Evolutionary conservation across 441 rosid genomes (phyloP), one percentile per base, ranked within the genome.

Genomic region (Euphorbia celastroides): DNA sequence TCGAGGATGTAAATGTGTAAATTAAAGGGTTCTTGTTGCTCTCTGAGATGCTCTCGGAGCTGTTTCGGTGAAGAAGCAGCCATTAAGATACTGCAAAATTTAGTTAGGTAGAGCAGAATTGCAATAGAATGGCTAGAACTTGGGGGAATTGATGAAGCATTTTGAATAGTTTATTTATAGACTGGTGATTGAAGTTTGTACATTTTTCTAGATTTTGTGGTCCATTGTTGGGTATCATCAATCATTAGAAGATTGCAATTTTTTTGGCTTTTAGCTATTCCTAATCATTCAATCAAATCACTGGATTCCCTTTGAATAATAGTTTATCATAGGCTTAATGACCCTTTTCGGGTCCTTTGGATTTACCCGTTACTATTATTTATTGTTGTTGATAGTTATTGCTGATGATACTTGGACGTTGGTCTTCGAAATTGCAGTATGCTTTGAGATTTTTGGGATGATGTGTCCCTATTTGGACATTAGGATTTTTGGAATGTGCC

Each of bases 31-130:
- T 81, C 73, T 51, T 76, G 79, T 46, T 72, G 62, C 72, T 72
- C 76, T 52, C 62, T 75, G 34, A 78, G 82, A 76, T 77, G 78
- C 63, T 81, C 73, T 62, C 68, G 32, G 17, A 77, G 75, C 70
- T 56, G 68, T 64, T 76, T 77, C 8, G 73, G 31, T 16, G 67
- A 32, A 30, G 71, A 23, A 32, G 67, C n/a, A 66, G 71, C 71
- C 82, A 81, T 80, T 50, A 25, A 30, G 57, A 17, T 51, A 27
- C 54, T 74, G 67, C 74, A 46, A 14, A 30, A 19, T n/a, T n/a
- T n/a, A 27, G 9, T 14, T 13, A 2, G 9, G 9, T 57, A 20
- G 34, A 25, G 59, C 34, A 5, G 9, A 27, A 27, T 2, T 57
- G 60, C 36, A n/a, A n/a, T n/a, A n/a, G n/a, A n/a, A n/a, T n/a